Evolutionary conservation across 495 filamentous ascomycete species (phyloP).

Genomic region (Talaromyces nanjingensis): DNA sequence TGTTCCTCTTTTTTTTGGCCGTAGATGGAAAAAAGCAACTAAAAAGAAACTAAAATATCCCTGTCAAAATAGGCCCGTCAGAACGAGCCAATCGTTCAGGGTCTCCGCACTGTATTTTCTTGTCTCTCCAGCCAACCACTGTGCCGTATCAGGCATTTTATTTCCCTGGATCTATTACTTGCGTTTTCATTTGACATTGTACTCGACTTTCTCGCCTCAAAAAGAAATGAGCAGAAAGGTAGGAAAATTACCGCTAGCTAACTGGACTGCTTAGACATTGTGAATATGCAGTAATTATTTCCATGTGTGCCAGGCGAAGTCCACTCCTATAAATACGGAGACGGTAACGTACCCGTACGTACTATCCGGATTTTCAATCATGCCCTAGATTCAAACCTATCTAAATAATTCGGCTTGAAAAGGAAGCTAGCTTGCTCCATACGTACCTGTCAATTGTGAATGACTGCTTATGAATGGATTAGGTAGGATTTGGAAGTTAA

Average conservation of each 20-base stretch:
- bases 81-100: neutral
- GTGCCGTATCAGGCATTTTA: neutral
- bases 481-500: constrained; percentile 4
- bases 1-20: neutral
- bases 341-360: neutral
- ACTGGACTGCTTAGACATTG: neutral
- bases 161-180: neutral
- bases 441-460: neutral
- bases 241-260: constrained; percentile 6
- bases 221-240: constrained; percentile 1
- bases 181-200: neutral
- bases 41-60: neutral
- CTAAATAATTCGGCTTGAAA: neutral
- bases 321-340: neutral
- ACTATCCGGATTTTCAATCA: neutral
- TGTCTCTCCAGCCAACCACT: neutral
- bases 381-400: neutral
- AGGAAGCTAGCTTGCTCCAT: constrained; percentile 1
- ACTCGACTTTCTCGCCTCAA: neutral
- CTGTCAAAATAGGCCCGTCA: neutral
- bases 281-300: neutral
- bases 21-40: neutral
- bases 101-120: neutral
- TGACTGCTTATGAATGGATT: neutral
- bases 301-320: neutral